Evolutionary conservation across 2,329 filamentous ascomycete genomes (phyloP).

Genomic region (Colletotrichum noveboracense): DNA sequence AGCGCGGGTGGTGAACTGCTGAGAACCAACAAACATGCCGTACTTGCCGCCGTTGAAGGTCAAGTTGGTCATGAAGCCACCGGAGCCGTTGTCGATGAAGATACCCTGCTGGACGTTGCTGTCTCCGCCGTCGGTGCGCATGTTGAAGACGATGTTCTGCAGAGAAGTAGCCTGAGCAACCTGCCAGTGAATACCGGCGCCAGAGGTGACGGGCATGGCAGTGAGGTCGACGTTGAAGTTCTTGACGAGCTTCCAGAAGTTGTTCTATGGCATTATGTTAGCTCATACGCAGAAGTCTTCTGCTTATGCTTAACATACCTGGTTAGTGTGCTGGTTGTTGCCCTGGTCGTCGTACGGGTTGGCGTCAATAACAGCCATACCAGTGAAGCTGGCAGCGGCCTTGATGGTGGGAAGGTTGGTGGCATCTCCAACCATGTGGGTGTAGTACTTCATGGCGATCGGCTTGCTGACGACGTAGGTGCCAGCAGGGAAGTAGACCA

Average conservation of each 20-base stretch:
- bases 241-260: conserved; percentile 84
- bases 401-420: conserved; percentile 76
- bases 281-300: background rate
- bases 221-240: conserved; percentile 84
- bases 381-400: conserved; percentile 72
- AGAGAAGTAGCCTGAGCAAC: conserved; percentile 83
- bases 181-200: conserved; percentile 83
- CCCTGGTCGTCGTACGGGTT: conserved; percentile 79
- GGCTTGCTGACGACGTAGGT: conserved; percentile 83
- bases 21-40: conserved; percentile 81
- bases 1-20: conserved; percentile 88
- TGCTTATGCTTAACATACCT: conserved; percentile 42
- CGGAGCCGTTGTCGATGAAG: conserved; percentile 86
- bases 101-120: conserved; percentile 76
- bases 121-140: conserved; percentile 68
- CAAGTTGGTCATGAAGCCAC: conserved; percentile 83
- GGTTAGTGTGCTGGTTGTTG: conserved; percentile 79
- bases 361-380: conserved; percentile 88
- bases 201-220: conserved; percentile 61
- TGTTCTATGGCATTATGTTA: conserved; percentile 34
- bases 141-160: conserved; percentile 83
- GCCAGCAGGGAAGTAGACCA: conserved; percentile 91
- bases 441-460: conserved; percentile 89
- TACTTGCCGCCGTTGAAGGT: conserved; percentile 82
- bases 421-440: conserved; percentile 87